Conservation (phyloP, 106 monocot species). For the Dioscorea zingiberensis region DNA sequence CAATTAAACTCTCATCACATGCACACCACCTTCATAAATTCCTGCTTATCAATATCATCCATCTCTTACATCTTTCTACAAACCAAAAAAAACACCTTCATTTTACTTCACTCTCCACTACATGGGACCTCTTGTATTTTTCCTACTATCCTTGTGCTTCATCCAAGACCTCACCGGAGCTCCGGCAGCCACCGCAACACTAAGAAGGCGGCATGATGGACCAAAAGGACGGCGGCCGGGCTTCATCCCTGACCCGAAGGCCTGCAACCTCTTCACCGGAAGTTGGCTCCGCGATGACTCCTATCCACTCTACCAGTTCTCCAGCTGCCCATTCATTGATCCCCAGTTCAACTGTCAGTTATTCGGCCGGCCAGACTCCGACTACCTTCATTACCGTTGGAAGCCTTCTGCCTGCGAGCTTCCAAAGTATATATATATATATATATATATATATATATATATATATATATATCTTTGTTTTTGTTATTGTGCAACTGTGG, state of each 20-base stretch:
- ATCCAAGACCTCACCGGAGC: not conserved
- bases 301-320: constrained; percentile 39
- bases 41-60: no score
- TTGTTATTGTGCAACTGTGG: no score
- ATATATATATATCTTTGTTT: not conserved
- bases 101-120: not conserved
- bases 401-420: constrained; percentile 51
- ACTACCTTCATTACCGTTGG: constrained; percentile 57
- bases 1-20: constrained; percentile 26
- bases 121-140: constrained; percentile 12
- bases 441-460: not conserved
- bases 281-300: constrained; percentile 54
- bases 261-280: constrained; percentile 47
- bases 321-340: constrained; percentile 53
- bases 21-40: constrained; percentile 9
- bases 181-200: constrained; percentile 9
- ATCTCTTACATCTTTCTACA: no score
- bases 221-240: constrained; percentile 10
- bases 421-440: constrained; percentile 23
- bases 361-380: constrained; percentile 56
- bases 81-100: no score
- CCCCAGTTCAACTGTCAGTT: constrained; percentile 72
- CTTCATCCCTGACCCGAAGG: constrained; percentile 27
- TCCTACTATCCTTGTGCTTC: not conserved
- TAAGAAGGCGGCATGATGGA: constrained; percentile 30